These are phyloP conservation scores for Phlyctochytrium bullatum DNA, from an alignment of 192 early-diverging fungal species.

Conservation along the genomic window DNA sequence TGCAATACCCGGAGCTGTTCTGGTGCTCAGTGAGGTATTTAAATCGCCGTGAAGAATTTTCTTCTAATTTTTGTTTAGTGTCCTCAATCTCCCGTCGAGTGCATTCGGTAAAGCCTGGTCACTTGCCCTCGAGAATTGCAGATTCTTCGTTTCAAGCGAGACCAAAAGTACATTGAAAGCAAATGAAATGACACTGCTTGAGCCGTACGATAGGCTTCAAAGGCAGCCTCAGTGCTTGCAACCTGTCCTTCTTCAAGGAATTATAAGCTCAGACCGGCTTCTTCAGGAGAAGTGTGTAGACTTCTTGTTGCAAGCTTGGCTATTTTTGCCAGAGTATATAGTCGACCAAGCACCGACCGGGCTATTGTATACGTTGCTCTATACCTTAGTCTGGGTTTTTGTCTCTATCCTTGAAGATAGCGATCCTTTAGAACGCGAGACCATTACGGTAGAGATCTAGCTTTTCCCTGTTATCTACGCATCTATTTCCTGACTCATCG, in stretches of 20 bases:
- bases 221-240: conserved; percentile 22
- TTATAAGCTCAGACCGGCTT: conserved; percentile 16
- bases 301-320: conserved; percentile 30
- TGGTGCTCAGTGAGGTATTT: conserved; percentile 41
- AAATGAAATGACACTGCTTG: conserved; percentile 5
- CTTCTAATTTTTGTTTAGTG: too few relatives aligned
- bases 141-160: conserved; percentile 23
- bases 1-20: conserved; percentile 29
- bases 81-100: conserved; percentile 30
- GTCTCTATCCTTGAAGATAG: conserved; percentile 1
- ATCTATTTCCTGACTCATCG: too few relatives aligned
- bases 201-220: background rate
- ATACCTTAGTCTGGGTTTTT: conserved; percentile 39
- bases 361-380: conserved; percentile 38
- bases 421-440: conserved; percentile 1
- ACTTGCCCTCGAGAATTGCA: conserved; percentile 28
- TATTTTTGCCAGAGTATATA: conserved; percentile 23
- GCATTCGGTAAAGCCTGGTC: conserved; percentile 21
- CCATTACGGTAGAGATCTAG: background rate
- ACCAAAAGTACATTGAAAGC: conserved; percentile 5
- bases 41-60: too few relatives aligned
- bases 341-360: conserved; percentile 26
- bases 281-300: conserved; percentile 38
- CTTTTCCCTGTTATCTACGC: conserved; percentile 1
- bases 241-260: conserved; percentile 27